These are phyloP conservation scores for Petunia hybrid DNA, from an alignment of 305 asterid genomes.

Conservation along the genomic window DNA sequence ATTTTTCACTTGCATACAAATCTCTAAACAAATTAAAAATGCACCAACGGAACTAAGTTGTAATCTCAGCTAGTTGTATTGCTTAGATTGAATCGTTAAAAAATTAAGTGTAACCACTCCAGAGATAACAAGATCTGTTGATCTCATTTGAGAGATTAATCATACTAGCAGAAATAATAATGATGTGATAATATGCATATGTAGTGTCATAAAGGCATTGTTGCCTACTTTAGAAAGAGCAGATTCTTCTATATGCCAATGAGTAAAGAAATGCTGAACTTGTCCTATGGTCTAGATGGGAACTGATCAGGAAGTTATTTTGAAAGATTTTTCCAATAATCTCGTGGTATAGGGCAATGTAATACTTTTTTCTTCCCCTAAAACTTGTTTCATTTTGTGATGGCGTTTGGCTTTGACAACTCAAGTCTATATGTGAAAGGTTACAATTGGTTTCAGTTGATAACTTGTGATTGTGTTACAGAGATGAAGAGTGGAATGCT, in stretches of 20 bases:
- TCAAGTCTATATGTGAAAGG: background rate
- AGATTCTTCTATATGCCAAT: constrained; percentile 1
- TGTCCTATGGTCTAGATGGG: background rate
- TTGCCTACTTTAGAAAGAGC: background rate
- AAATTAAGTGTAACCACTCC: too few relatives aligned
- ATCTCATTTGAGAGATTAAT: background rate
- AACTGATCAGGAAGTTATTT: background rate
- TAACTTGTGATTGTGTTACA: constrained; percentile 36
- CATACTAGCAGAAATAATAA: background rate
- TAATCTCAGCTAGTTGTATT: too few relatives aligned
- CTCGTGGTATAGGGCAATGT: background rate
- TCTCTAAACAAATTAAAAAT: too few relatives aligned
- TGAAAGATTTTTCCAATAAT: background rate
- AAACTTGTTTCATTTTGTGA: background rate
- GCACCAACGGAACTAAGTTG: too few relatives aligned
- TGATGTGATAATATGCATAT: background rate
- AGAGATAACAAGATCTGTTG: too few relatives aligned
- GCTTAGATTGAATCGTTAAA: too few relatives aligned
- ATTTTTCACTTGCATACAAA: too few relatives aligned
- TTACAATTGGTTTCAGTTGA: constrained; percentile 13
- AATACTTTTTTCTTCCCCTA: background rate
- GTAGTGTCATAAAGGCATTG: background rate
- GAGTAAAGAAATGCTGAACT: background rate
- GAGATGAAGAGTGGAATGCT: constrained; percentile 77
- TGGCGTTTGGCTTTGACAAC: constrained; percentile 11